phyloP scores from a whole-genome alignment of 2,329 filamentous ascomycete species.

The Colletotrichum lentis region DNA sequence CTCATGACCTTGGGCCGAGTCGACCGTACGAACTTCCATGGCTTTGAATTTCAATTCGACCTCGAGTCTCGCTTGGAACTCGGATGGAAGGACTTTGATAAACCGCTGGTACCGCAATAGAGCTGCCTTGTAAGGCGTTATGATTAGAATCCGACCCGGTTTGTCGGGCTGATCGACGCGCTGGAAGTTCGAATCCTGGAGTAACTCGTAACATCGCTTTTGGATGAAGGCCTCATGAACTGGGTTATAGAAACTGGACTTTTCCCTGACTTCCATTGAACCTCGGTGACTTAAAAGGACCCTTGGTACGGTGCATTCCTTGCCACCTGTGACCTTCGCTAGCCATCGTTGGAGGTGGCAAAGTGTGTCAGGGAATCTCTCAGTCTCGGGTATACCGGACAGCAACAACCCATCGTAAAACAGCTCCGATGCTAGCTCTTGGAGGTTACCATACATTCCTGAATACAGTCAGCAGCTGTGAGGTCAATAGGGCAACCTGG shows the following conservation, averaged over 20 bases:
- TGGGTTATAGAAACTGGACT: constrained; percentile 53
- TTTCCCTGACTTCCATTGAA: constrained; percentile 43
- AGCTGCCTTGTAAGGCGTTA: constrained; percentile 54
- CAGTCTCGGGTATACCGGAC: constrained; percentile 42
- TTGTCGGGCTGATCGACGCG: constrained; percentile 41
- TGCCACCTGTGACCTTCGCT: constrained; percentile 40
- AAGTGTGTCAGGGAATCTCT: constrained; percentile 44
- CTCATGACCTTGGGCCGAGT: constrained; percentile 57
- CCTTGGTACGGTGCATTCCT: constrained; percentile 47
- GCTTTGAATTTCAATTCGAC: not conserved
- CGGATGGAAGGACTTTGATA: constrained; percentile 11
- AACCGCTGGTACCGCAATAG: constrained; percentile 47
- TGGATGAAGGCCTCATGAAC: constrained; percentile 51
- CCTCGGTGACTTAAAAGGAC: constrained; percentile 46
- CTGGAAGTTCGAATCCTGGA: constrained; percentile 47
- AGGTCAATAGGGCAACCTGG: not conserved
- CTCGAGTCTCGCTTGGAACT: constrained; percentile 16
- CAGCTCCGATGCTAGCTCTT: constrained; percentile 52
- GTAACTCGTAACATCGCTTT: constrained; percentile 44
- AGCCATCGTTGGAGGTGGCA: constrained; percentile 45
- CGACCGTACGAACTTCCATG: constrained; percentile 50
- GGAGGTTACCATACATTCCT: constrained; percentile 48
- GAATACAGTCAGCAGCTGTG: not conserved
- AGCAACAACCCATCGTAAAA: constrained; percentile 54
- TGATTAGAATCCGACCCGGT: constrained; percentile 53